A percentile compares a stretch with the other conserved stretches of the same genome.
phyloP scores from a whole-genome alignment of 2,329 filamentous ascomycete species.

The Curvularia eragrostidis region DNA sequence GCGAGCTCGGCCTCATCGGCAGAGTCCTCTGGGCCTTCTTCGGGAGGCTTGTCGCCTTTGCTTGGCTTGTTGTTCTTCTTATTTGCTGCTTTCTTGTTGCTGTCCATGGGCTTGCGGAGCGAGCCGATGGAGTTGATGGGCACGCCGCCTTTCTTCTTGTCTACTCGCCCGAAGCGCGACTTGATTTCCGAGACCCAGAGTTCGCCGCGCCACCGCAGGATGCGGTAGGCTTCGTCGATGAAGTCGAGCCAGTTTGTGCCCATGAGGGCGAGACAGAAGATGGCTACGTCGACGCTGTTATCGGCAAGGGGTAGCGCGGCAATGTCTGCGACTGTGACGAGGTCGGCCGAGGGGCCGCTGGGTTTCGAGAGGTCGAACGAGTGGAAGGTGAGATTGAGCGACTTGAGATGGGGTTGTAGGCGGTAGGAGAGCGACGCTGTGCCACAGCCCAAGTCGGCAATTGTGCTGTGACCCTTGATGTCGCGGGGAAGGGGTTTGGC shows the following conservation, averaged over 20 bases:
- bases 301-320: slow-evolving; percentile 78
- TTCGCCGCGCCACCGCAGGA: slow-evolving; percentile 92
- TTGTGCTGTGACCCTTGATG: slow-evolving; percentile 69
- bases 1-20: slow-evolving; percentile 67
- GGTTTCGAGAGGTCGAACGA: slow-evolving; percentile 88
- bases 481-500: slow-evolving; percentile 71
- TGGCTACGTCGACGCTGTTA: slow-evolving; percentile 79
- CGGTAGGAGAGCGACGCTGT: slow-evolving; percentile 81
- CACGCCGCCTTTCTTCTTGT: slow-evolving; percentile 56
- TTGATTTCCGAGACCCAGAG: slow-evolving; percentile 98
- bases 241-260: slow-evolving; percentile 98
- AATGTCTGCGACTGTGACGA: slow-evolving; percentile 90
- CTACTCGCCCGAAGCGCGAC: slow-evolving; percentile 76
- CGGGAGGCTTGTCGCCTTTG: slow-evolving; percentile 51
- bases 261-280: slow-evolving; percentile 98
- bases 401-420: slow-evolving; percentile 68
- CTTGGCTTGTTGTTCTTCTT: slow-evolving; percentile 52
- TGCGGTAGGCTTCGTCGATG: slow-evolving; percentile 91
- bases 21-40: slow-evolving; percentile 57
- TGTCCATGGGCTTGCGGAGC: slow-evolving; percentile 35
- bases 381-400: slow-evolving; percentile 74
- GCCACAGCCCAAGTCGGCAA: slow-evolving; percentile 93
- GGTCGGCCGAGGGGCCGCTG: slow-evolving; percentile 70
- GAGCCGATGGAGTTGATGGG: slow-evolving; percentile 70
- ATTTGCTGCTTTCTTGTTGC: slow-evolving; percentile 31